phyloP scores from a whole-genome alignment of 208 protist species.

The Leishmania mexicana region DNA sequence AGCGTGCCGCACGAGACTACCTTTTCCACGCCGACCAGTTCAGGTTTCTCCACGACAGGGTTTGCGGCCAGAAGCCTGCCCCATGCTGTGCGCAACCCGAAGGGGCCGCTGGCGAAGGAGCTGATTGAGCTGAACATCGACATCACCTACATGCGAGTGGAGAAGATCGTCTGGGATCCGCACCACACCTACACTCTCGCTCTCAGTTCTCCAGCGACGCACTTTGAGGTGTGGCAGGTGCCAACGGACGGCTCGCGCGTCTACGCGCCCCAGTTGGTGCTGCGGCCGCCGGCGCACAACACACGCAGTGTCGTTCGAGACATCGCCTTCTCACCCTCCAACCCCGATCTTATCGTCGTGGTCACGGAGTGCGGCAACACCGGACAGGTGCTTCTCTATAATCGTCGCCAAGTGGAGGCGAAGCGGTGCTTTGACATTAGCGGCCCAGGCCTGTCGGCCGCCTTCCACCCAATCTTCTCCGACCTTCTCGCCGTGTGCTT shows the following conservation, averaged over 20 bases:
- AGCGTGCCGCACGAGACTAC: slow-evolving; percentile 19
- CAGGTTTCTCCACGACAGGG: neutral
- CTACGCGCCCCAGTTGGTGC: slow-evolving; percentile 62
- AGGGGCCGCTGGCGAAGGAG: slow-evolving; percentile 40
- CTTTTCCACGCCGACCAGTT: slow-evolving; percentile 15
- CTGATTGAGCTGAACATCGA: slow-evolving; percentile 82
- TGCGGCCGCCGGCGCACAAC: slow-evolving; percentile 70
- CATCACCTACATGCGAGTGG: slow-evolving; percentile 58
- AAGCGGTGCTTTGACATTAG: slow-evolving; percentile 47
- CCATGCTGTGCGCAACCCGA: slow-evolving; percentile 20
- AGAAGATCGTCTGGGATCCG: slow-evolving; percentile 86
- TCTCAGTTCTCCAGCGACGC: slow-evolving; percentile 58
- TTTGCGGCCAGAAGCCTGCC: slow-evolving; percentile 10
- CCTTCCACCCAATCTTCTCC: slow-evolving; percentile 80
- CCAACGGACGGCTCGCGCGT: slow-evolving; percentile 44
- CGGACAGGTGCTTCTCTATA: slow-evolving; percentile 77
- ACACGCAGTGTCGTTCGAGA: slow-evolving; percentile 60
- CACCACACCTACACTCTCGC: slow-evolving; percentile 89
- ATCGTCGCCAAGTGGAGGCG: slow-evolving; percentile 70
- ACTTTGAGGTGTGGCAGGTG: slow-evolving; percentile 88
- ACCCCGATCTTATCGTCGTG: slow-evolving; percentile 77
- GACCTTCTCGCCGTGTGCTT: slow-evolving; percentile 83
- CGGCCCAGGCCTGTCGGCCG: slow-evolving; percentile 57
- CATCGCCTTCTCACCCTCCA: slow-evolving; percentile 76
- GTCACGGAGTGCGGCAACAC: slow-evolving; percentile 56